These are phyloP conservation scores for Solanum medicagineum DNA, from an alignment of 257 asterid genomes.

Conservation along the genomic window DNA sequence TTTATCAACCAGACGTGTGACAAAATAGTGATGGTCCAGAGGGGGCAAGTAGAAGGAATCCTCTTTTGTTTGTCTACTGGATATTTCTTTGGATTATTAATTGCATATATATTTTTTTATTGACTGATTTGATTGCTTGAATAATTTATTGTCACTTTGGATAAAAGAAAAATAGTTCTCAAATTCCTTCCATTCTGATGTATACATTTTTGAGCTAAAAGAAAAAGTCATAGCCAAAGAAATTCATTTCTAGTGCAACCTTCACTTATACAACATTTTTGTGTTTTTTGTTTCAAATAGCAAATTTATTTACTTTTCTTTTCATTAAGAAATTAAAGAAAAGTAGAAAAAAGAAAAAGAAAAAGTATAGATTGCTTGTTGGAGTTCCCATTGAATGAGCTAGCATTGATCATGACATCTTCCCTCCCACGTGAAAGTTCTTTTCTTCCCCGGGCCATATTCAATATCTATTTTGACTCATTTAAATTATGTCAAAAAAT, in stretches of 20 bases:
- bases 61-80: conserved; percentile 1
- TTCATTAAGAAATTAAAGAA: not conserved
- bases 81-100: not conserved
- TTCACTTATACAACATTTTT: not conserved
- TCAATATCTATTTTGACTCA: fast-evolving
- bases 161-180: not conserved
- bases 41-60: not conserved
- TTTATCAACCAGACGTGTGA: conserved; percentile 13
- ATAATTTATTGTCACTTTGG: not conserved
- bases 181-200: not conserved
- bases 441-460: fast-evolving
- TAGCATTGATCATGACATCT: not conserved
- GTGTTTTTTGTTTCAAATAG: not conserved
- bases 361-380: conserved; percentile 9
- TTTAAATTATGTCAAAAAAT: not conserved
- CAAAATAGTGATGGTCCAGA: conserved; percentile 4
- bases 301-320: not conserved
- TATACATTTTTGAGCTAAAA: not conserved
- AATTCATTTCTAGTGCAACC: not conserved
- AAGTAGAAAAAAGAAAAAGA: not conserved
- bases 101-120: not conserved
- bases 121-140: not conserved
- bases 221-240: not conserved
- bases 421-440: not conserved
- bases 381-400: conserved; percentile 8